phyloP scores from a whole-genome alignment of 2,329 filamentous ascomycete genomes.

The Mycosphaerella sp. region DNA sequence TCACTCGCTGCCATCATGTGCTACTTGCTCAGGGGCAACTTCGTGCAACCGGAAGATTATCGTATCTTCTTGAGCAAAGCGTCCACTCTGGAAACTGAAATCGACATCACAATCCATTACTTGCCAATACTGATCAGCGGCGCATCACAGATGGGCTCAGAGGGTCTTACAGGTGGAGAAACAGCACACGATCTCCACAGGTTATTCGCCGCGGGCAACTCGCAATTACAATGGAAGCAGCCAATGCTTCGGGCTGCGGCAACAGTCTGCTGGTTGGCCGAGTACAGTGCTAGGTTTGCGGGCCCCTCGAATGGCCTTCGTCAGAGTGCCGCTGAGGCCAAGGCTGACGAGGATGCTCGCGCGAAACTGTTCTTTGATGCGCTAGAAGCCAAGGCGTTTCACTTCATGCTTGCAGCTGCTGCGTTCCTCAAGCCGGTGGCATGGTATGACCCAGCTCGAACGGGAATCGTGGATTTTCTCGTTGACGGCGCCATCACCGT shows the following conservation, averaged over 20 bases:
- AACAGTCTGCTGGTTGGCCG: slow-evolving; percentile 79
- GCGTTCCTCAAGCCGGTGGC: slow-evolving; percentile 72
- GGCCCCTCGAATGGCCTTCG: slow-evolving; percentile 25
- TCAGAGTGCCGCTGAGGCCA: slow-evolving; percentile 56
- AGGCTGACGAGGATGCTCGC: slow-evolving; percentile 53
- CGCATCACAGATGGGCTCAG: slow-evolving; percentile 70
- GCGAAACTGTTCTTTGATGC: slow-evolving; percentile 64
- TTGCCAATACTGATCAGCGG: slow-evolving; percentile 72
- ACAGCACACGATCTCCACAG: slow-evolving; percentile 66
- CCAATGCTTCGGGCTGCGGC: slow-evolving; percentile 72
- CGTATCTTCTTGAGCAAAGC: slow-evolving; percentile 61
- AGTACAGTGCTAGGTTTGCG: slow-evolving; percentile 75
- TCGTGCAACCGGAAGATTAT: slow-evolving; percentile 66
- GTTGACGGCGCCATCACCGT: slow-evolving; percentile 70
- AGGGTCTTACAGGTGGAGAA: slow-evolving; percentile 56
- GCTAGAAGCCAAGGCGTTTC: slow-evolving; percentile 81
- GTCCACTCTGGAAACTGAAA: slow-evolving; percentile 68
- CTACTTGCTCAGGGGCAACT: slow-evolving; percentile 68
- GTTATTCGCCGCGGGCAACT: slow-evolving; percentile 58
- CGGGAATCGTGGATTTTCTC: slow-evolving; percentile 73
- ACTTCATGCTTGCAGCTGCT: slow-evolving; percentile 80
- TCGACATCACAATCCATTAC: slow-evolving; percentile 69
- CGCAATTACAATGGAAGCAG: slow-evolving; percentile 64
- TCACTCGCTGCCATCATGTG: slow-evolving; percentile 73
- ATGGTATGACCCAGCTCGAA: slow-evolving; percentile 82